These are phyloP conservation scores for Suillus clintonianus DNA, from an alignment of 768 basidiomycete species.

Conservation along the genomic window DNA sequence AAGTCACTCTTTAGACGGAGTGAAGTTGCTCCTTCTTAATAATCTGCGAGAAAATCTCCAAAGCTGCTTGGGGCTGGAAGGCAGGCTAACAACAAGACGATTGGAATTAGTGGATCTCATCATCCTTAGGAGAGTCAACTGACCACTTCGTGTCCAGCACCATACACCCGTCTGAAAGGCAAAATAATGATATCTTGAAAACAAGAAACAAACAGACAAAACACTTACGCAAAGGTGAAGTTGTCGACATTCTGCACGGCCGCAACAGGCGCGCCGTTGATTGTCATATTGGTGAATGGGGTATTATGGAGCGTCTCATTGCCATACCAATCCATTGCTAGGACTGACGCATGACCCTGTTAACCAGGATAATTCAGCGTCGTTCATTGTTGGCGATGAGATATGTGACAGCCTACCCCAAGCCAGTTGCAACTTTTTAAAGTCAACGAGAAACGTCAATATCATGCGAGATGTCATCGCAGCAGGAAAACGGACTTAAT, in stretches of 20 bases:
- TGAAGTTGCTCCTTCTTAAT: constrained; percentile 53
- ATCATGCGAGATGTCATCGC: neutral
- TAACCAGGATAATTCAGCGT: neutral
- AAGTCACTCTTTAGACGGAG: constrained; percentile 37
- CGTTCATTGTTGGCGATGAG: neutral
- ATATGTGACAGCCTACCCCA: constrained; percentile 33
- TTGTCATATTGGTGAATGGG: constrained; percentile 56
- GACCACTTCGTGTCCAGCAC: constrained; percentile 65
- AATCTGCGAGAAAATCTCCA: constrained; percentile 62
- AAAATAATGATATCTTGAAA: neutral
- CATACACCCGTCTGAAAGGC: constrained; percentile 49
- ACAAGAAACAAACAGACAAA: neutral
- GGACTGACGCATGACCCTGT: constrained; percentile 37
- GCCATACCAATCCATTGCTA: constrained; percentile 51
- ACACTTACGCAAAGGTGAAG: constrained; percentile 50
- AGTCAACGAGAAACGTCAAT: constrained; percentile 7
- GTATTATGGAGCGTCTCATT: constrained; percentile 40
- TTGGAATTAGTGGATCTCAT: neutral
- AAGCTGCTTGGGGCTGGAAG: constrained; percentile 58
- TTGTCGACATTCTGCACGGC: constrained; percentile 66
- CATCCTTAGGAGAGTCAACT: constrained; percentile 23
- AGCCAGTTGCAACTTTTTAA: constrained; percentile 21
- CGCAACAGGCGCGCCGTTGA: constrained; percentile 52
- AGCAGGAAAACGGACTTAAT: constrained; percentile 20
- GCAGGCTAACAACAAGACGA: constrained; percentile 45